phyloP scores from a whole-genome alignment of 495 filamentous ascomycete species.

The Niebla homalea region DNA sequence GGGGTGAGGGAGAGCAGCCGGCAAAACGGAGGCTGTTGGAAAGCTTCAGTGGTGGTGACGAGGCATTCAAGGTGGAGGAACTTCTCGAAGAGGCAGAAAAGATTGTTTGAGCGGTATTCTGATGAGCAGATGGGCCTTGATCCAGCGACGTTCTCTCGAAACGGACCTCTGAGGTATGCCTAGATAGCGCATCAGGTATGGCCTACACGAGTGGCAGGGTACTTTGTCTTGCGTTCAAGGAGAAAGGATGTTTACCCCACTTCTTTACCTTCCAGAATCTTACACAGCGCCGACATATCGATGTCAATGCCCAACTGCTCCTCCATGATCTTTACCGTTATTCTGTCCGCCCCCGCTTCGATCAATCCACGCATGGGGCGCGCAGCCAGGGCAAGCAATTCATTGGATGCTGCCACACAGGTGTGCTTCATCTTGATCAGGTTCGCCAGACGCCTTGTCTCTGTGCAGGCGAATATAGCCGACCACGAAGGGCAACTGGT shows the following conservation, averaged over 20 bases:
- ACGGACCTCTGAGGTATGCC: too few relatives aligned
- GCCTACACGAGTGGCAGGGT: too few relatives aligned
- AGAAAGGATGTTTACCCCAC: too few relatives aligned
- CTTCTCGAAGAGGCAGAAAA: conserved; percentile 79
- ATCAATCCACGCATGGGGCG: background rate
- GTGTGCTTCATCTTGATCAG: background rate
- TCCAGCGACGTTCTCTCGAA: too few relatives aligned
- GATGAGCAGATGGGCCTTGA: too few relatives aligned
- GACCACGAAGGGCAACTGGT: conserved; percentile 26
- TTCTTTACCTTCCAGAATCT: too few relatives aligned
- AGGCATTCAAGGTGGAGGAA: conserved; percentile 66
- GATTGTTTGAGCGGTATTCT: conserved; percentile 28
- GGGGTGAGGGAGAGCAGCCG: conserved; percentile 39
- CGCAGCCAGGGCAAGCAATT: background rate
- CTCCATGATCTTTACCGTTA: background rate
- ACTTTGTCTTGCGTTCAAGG: too few relatives aligned
- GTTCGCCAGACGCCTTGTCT: background rate
- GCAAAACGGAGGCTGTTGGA: conserved; percentile 52
- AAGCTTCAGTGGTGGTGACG: conserved; percentile 68
- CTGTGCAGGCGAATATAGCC: conserved; percentile 25
- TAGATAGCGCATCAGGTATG: too few relatives aligned
- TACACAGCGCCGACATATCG: too few relatives aligned
- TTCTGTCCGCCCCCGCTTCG: background rate
- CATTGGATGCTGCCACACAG: background rate
- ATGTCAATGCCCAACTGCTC: conserved; percentile 13